Percentiles rank a stretch among this genome's conserved stretches.
Evolutionary conservation across 2,329 filamentous ascomycete genomes (phyloP).

Genomic region (Nothopassalora personata): DNA sequence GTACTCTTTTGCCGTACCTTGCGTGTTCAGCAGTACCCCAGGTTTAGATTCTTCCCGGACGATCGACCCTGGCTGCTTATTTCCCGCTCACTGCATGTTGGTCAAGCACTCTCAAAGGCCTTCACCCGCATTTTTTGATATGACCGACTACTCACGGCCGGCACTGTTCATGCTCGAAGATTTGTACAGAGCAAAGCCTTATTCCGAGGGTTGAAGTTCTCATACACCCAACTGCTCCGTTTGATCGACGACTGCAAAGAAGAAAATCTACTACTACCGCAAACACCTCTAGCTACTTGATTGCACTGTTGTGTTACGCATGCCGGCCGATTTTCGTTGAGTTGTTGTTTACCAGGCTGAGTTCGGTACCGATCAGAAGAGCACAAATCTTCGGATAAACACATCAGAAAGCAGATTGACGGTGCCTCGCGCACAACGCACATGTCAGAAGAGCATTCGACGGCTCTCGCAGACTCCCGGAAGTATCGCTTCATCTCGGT

Average conservation of each 20-base stretch:
- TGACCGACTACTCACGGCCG: not conserved
- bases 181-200: not conserved
- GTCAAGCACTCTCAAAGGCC: not conserved
- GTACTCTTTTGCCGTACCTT: not conserved
- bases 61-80: constrained; percentile 1
- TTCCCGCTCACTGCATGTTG: not conserved
- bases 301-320: not conserved
- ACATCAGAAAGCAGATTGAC: not conserved
- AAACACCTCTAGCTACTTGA: not conserved
- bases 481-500: constrained; percentile 25
- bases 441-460: constrained; percentile 12
- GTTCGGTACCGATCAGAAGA: not conserved
- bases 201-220: not conserved
- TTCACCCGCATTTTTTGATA: not conserved
- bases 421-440: constrained; percentile 13
- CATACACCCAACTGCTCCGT: not conserved
- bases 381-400: not conserved
- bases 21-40: not conserved
- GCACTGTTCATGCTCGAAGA: not conserved
- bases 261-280: not conserved
- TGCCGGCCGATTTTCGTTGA: too few relatives aligned
- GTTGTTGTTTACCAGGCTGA: too few relatives aligned
- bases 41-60: not conserved
- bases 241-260: too few relatives aligned
- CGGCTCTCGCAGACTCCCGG: constrained; percentile 8